Base-by-base conservation (phyloP, 2,329 filamentous ascomycete species). In the Fusarium neocosmosporiellum region DNA sequence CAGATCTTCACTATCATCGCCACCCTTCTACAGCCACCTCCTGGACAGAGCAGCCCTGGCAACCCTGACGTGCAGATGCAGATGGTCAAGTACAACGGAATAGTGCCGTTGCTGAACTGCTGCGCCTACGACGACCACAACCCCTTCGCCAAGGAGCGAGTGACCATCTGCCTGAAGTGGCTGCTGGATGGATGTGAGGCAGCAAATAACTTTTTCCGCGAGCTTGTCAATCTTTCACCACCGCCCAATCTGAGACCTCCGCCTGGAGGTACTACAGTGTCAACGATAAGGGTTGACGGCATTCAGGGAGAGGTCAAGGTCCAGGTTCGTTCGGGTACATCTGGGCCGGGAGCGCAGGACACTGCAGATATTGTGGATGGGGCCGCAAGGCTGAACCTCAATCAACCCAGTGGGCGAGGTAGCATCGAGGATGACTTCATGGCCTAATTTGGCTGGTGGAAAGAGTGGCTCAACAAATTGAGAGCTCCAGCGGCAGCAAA, bases 41-140 rank as follows among this genome's bases (percentile, higher is more conserved):
- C 86, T 0, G 86, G 89, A 7, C 86, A 87, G 63, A 87, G 84
- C 67, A 88, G 88, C 22, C 90, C 90, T 1, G 90, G 90, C 18
- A 92, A 92, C 75, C 88, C 92, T 1, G 89, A 90, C 10, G 95
- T 98, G 0, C 96, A 98, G 82, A 90, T 93, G 76, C 96, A 98
- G 80, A 94, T 98, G 70, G 90, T 97, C 50, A 89, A 91, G 57
- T 90, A 96, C 76, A 93, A 94, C 72, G 96, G 96, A 46, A 93
- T 98, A 48, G 93, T 97, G 74, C 92, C 94, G 0, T 88, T 98
- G 22, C 88, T 98, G 18, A 95, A 95, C 78, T 98, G 95, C 82
- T 98, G 95, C 77, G 89, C 91, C 34, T 96, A 96, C 79, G 96
- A 98, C 79, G 94, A 96, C 75, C 91, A 97, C 83, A 98, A 98